phyloP scores from a whole-genome alignment of 306 rosid genomes.

The Lathyrus tuberosus region DNA sequence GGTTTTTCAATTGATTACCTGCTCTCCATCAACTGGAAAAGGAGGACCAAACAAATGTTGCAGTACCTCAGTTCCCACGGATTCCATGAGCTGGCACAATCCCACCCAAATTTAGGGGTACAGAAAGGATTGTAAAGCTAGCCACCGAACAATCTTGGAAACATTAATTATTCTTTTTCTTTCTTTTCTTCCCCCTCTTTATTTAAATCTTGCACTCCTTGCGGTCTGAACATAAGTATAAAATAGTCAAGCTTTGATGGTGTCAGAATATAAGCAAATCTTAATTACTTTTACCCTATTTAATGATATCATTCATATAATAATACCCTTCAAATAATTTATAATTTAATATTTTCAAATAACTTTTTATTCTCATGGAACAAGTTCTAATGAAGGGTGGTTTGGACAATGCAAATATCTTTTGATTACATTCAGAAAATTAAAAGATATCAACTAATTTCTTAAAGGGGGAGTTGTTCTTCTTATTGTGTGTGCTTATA shows the following conservation, averaged over 20 bases:
- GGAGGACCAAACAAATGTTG: background rate
- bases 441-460: background rate
- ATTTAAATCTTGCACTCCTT: background rate
- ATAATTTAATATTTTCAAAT: background rate
- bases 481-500: no score
- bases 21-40: slow-evolving; percentile 14
- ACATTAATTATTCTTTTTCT: slow-evolving; percentile 7
- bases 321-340: background rate
- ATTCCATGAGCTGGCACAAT: slow-evolving; percentile 8
- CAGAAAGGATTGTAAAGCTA: background rate
- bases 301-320: no score
- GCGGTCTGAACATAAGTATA: background rate
- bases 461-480: background rate
- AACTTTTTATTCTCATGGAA: background rate
- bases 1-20: slow-evolving; percentile 6
- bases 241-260: background rate
- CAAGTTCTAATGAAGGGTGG: background rate
- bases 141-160: background rate
- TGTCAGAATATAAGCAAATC: background rate
- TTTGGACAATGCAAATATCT: background rate
- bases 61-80: background rate
- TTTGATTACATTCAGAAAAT: background rate
- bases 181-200: background rate
- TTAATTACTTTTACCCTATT: no score
- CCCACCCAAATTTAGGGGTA: slow-evolving; percentile 3